Conservation (phyloP, 352 stramenopile species). For the Phytopythium montanum region DNA sequence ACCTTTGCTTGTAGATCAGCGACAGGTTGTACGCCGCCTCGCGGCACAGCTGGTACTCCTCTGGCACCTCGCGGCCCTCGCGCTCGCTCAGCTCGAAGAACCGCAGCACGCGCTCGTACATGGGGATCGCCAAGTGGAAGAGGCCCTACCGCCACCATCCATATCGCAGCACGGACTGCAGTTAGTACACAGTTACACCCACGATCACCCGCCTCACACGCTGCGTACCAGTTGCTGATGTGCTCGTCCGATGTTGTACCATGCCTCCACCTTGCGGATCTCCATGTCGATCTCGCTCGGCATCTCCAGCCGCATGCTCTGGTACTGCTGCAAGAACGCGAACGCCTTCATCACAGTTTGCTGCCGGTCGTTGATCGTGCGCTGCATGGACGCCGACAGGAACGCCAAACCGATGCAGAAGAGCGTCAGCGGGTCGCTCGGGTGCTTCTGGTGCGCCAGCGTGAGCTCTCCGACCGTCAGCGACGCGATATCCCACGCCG, state of each 20-base stretch:
- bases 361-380: constrained; percentile 82
- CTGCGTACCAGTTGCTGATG: constrained; percentile 78
- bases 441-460: constrained; percentile 74
- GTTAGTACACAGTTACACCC: background rate
- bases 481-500: constrained; percentile 81
- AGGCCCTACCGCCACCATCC: constrained; percentile 49
- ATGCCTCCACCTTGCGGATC: constrained; percentile 67
- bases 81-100: constrained; percentile 66
- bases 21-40: constrained; percentile 88
- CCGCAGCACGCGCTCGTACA: constrained; percentile 84
- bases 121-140: constrained; percentile 82
- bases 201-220: constrained; percentile 5
- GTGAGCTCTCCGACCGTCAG: constrained; percentile 83
- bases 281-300: constrained; percentile 57
- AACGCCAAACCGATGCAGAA: constrained; percentile 86
- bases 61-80: constrained; percentile 39
- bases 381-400: constrained; percentile 80
- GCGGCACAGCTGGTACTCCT: constrained; percentile 69
- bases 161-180: background rate
- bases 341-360: constrained; percentile 85
- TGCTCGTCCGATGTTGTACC: constrained; percentile 85
- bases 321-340: constrained; percentile 82
- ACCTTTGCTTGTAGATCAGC: constrained; percentile 88
- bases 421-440: constrained; percentile 66
- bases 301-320: constrained; percentile 43